phyloP scores from a whole-genome alignment of 805 yeast genomes.

The Wickerhamiella allomyrinae region DNA sequence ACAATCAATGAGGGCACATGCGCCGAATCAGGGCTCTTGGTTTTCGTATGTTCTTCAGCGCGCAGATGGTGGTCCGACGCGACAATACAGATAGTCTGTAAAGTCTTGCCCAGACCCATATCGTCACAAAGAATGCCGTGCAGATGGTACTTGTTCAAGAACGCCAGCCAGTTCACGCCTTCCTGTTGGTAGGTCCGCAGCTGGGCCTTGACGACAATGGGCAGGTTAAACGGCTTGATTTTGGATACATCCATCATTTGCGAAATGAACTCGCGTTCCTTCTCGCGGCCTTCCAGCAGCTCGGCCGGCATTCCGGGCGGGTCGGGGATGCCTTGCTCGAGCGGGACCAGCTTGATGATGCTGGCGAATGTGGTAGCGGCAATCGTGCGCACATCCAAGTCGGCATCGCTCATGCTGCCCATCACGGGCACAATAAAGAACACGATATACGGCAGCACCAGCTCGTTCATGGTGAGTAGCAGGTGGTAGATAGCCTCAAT shows the following conservation, averaged over 20 bases:
- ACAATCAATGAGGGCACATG: conserved; percentile 72
- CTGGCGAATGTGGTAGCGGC: conserved; percentile 96
- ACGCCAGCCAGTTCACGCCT: conserved; percentile 96
- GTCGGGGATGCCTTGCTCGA: conserved; percentile 94
- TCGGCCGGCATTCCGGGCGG: conserved; percentile 83
- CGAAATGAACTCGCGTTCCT: conserved; percentile 84
- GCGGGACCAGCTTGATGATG: conserved; percentile 84
- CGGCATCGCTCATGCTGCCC: conserved; percentile 96
- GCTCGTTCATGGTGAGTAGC: conserved; percentile 71
- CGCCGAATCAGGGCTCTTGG: conserved; percentile 51
- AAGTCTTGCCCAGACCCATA: conserved; percentile 97
- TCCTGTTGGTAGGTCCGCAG: conserved; percentile 93
- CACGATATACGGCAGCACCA: conserved; percentile 84
- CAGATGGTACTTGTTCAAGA: conserved; percentile 81
- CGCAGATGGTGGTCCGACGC: conserved; percentile 90
- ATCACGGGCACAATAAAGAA: conserved; percentile 90
- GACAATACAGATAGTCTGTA: conserved; percentile 92
- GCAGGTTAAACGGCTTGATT: conserved; percentile 73
- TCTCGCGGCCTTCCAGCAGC: conserved; percentile 73
- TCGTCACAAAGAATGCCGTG: conserved; percentile 98
- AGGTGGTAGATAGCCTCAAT: conserved; percentile 83
- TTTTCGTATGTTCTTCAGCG: conserved; percentile 46
- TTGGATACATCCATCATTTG: conserved; percentile 97
- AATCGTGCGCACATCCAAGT: conserved; percentile 69
- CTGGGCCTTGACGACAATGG: conserved; percentile 85